Percentiles rank a stretch among this genome's conserved stretches.
These are phyloP conservation scores for Arxiozyma slooffiae DNA, from an alignment of 1,139 yeast species.

Conservation along the genomic window DNA sequence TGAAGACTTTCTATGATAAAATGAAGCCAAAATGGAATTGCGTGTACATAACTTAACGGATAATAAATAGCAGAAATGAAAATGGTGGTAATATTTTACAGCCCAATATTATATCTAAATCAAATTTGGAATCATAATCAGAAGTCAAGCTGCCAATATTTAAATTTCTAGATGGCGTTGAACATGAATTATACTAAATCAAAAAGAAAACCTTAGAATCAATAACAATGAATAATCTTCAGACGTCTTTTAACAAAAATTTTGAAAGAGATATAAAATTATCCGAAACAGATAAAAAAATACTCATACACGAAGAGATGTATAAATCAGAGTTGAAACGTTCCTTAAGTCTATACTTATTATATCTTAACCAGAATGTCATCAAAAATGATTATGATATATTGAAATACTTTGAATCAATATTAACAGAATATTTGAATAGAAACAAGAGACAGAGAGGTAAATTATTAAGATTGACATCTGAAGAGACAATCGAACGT, in stretches of 20 bases:
- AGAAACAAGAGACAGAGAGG: conserved; percentile 10
- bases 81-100: background rate
- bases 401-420: conserved; percentile 11
- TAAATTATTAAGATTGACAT: background rate
- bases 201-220: conserved; percentile 3
- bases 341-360: conserved; percentile 18
- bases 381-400: conserved; percentile 24
- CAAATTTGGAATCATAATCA: background rate
- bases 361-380: conserved; percentile 4
- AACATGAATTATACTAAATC: conserved; percentile 2
- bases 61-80: background rate
- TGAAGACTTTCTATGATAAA: background rate
- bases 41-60: background rate
- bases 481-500: conserved; percentile 12
- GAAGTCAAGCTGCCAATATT: conserved; percentile 1
- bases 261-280: conserved; percentile 4
- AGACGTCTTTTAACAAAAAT: background rate
- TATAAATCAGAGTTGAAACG: conserved; percentile 17
- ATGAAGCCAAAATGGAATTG: background rate
- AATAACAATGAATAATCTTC: background rate
- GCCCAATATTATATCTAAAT: background rate
- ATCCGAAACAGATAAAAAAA: background rate
- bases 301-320: conserved; percentile 18
- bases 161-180: conserved; percentile 2
- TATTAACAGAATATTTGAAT: conserved; percentile 11